Evolutionary conservation across 1,284 basidiomycete species (phyloP), one percentile per base, ranked within the genome.

Genomic region (Cryptococcus sp.): DNA sequence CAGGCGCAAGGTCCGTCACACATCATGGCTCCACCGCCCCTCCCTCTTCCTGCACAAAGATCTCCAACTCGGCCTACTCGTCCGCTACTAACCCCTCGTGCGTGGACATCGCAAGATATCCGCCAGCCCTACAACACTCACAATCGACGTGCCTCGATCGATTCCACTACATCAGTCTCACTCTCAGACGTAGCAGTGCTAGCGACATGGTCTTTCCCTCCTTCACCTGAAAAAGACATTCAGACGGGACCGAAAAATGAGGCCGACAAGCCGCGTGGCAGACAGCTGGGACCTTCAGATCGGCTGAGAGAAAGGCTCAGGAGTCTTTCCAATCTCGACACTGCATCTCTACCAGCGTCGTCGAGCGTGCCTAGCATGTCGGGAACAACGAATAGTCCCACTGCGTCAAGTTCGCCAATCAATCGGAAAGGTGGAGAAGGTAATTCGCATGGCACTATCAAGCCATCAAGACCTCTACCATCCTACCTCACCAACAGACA

Each of bases 121-220:
- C 26, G 47, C 10, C 26, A 54, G 23, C 8, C 49, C 55, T n/a
- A 37, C 53, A n/a, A 54, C 59, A 5, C 52, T 48, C 7, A 50
- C 38, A 41, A 16, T 51, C 19, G 17, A 46, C 17, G 53, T 48
- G 26, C 26, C 26, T 61, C 58, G 22, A 55, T 63, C 37, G 54
- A 52, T 15, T 57, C 57, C 8, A 58, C 44, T 6, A 55, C 52
- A 10, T 56, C 54, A 16, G 52, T 50, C 13, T 59, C 57, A 11
- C 46, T 65, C 11, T 65, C 63, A 15, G 63, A 65, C 25, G 55
- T 65, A 10, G 58, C 58, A 3, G 63, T 65, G 3, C 13, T 65
- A 39, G 63, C 63, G n/a, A 62, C 63, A 20, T 65, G 63, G 63
- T 58, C 58, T 13, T 65, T 65, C 46, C 63, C 63, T 7, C 41